phyloP scores from a whole-genome alignment of 306 rosid genomes.

The Castanospermum australe region DNA sequence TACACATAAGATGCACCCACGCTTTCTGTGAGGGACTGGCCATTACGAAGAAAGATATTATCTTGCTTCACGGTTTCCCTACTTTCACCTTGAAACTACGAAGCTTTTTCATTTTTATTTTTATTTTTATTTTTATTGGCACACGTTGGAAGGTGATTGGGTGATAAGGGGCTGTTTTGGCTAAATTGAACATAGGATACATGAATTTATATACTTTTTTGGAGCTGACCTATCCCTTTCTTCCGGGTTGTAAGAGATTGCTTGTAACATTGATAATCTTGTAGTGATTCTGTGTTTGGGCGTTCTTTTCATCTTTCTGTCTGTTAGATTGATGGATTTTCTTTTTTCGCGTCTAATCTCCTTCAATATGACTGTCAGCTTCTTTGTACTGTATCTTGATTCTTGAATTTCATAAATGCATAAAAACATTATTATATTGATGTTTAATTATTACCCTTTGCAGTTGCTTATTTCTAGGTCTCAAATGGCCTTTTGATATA shows the following conservation, averaged over 20 bases:
- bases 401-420: not conserved
- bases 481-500: not conserved
- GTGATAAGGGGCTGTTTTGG: not conserved
- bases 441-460: not conserved
- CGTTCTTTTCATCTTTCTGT: not conserved
- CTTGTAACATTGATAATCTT: not conserved
- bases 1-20: too few relatives aligned
- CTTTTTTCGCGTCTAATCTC: not conserved
- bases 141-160: too few relatives aligned
- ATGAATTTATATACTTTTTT: not conserved
- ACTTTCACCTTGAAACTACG: not conserved
- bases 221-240: not conserved
- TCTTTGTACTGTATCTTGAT: not conserved
- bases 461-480: not conserved
- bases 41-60: not conserved
- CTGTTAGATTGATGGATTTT: not conserved
- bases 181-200: too few relatives aligned
- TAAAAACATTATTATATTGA: not conserved
- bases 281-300: not conserved
- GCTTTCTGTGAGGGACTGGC: not conserved
- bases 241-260: not conserved
- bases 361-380: not conserved
- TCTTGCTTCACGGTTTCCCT: not conserved
- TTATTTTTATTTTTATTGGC: too few relatives aligned
- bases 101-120: too few relatives aligned